These are phyloP conservation scores for Lichtheimia ornata DNA, from an alignment of 371 early-diverging fungal genomes.

Conservation along the genomic window DNA sequence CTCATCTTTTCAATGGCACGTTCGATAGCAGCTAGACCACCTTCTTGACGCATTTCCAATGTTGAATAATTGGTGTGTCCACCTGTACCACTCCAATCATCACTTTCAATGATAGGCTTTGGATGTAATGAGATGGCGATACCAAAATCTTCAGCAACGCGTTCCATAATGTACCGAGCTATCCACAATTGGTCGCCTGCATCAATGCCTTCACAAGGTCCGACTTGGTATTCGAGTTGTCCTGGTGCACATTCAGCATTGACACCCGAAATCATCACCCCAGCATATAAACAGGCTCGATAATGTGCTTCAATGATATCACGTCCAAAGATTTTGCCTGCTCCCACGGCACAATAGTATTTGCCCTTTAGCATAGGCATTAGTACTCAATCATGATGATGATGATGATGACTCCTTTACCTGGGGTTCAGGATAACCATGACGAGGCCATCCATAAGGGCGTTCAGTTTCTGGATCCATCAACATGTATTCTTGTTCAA, in stretches of 20 bases:
- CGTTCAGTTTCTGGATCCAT: constrained; percentile 54
- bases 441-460: constrained; percentile 61
- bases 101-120: constrained; percentile 49
- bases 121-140: constrained; percentile 55
- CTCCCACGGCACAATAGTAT: constrained; percentile 64
- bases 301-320: constrained; percentile 66
- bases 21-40: constrained; percentile 58
- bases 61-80: constrained; percentile 61
- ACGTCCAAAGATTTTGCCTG: constrained; percentile 53
- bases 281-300: constrained; percentile 61
- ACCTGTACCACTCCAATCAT: constrained; percentile 59
- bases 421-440: constrained; percentile 64
- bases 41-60: constrained; percentile 58
- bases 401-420: constrained; percentile 12
- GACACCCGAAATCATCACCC: constrained; percentile 57
- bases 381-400: constrained; percentile 6
- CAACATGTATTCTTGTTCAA: constrained; percentile 64
- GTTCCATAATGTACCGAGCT: constrained; percentile 56
- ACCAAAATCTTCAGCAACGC: constrained; percentile 65
- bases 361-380: constrained; percentile 21
- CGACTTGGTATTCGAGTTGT: constrained; percentile 65
- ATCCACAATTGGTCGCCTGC: constrained; percentile 63
- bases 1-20: constrained; percentile 58
- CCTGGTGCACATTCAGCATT: constrained; percentile 63
- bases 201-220: constrained; percentile 60